Conservation (phyloP, 2,329 filamentous ascomycete genomes). For the Alternaria gaisen region DNA sequence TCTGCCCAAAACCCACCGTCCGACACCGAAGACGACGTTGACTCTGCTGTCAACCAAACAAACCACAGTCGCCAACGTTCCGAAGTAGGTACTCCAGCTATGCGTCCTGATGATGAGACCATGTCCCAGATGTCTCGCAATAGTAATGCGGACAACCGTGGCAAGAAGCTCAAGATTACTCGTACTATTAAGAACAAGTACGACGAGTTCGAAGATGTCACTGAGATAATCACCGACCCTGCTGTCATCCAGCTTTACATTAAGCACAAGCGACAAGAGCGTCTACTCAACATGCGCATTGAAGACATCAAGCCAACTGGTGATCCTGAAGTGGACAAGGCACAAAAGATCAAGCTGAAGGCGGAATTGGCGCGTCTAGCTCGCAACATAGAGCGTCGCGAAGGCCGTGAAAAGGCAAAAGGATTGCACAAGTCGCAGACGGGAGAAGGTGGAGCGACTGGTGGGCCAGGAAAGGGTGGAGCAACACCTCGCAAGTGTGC, state of each 20-base stretch:
- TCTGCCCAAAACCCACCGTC: slow-evolving; percentile 78
- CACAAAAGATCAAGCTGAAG: slow-evolving; percentile 69
- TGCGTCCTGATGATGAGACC: slow-evolving; percentile 74
- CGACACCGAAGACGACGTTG: slow-evolving; percentile 73
- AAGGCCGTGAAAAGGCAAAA: slow-evolving; percentile 91
- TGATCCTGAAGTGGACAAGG: slow-evolving; percentile 71
- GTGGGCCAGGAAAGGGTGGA: slow-evolving; percentile 55
- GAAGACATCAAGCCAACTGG: slow-evolving; percentile 71
- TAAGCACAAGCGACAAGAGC: slow-evolving; percentile 75
- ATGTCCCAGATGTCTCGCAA: slow-evolving; percentile 60
- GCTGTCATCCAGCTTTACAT: slow-evolving; percentile 90
- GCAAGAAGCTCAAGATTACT: slow-evolving; percentile 76
- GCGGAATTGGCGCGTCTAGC: slow-evolving; percentile 84
- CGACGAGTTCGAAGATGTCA: slow-evolving; percentile 65
- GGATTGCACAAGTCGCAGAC: slow-evolving; percentile 58
- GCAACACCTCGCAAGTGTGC: slow-evolving; percentile 85
- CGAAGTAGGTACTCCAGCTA: slow-evolving; percentile 67
- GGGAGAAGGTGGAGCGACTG: slow-evolving; percentile 57
- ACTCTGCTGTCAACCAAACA: slow-evolving; percentile 57
- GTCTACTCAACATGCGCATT: slow-evolving; percentile 77
- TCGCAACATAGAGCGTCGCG: slow-evolving; percentile 88
- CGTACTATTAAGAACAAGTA: slow-evolving; percentile 71
- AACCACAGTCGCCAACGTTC: slow-evolving; percentile 61
- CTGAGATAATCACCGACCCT: slow-evolving; percentile 67
- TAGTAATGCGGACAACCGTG: slow-evolving; percentile 67